A percentile compares a stretch with the other conserved stretches of the same genome.
These are phyloP conservation scores for Piper longum DNA, from an alignment of 164 flowering plant genomes.

Conservation along the genomic window DNA sequence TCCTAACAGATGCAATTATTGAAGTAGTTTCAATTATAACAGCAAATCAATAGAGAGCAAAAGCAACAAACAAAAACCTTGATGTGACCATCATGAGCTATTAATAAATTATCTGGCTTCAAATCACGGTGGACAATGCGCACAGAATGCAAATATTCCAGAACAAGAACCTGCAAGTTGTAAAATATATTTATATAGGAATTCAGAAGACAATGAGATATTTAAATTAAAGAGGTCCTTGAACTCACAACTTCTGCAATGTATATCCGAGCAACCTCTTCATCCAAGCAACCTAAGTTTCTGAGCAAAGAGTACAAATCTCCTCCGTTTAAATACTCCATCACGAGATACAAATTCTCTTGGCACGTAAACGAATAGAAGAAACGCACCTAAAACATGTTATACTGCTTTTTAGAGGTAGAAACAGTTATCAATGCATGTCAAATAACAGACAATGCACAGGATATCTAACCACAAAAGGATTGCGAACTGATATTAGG, in stretches of 20 bases:
- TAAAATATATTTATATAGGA: not conserved
- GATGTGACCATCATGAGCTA: slow-evolving; percentile 99
- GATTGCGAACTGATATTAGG: slow-evolving; percentile 91
- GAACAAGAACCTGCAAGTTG: slow-evolving; percentile 68
- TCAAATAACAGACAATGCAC: not conserved
- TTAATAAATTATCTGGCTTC: slow-evolving; percentile 91
- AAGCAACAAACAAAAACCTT: slow-evolving; percentile 36
- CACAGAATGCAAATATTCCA: slow-evolving; percentile 60
- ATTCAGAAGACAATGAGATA: not conserved
- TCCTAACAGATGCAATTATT: too few species aligned
- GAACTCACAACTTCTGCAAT: slow-evolving; percentile 95
- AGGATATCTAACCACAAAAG: slow-evolving; percentile 79
- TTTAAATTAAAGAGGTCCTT: not conserved
- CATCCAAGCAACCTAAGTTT: slow-evolving; percentile 96
- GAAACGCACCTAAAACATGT: slow-evolving; percentile 77
- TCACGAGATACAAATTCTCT: slow-evolving; percentile 93
- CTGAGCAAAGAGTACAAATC: slow-evolving; percentile 90
- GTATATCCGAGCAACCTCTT: slow-evolving; percentile 91
- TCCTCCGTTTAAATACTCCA: slow-evolving; percentile 99
- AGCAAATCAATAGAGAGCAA: not conserved
- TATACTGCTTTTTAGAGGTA: slow-evolving; percentile 13
- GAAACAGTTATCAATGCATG: not conserved
- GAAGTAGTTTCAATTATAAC: too few species aligned
- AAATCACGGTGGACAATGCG: slow-evolving; percentile 91
- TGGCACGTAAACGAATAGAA: slow-evolving; percentile 98